Evolutionary conservation across 768 basidiomycete species (phyloP), one percentile per base, ranked within the genome.

Genomic region (Auricularia auricula-judae): DNA sequence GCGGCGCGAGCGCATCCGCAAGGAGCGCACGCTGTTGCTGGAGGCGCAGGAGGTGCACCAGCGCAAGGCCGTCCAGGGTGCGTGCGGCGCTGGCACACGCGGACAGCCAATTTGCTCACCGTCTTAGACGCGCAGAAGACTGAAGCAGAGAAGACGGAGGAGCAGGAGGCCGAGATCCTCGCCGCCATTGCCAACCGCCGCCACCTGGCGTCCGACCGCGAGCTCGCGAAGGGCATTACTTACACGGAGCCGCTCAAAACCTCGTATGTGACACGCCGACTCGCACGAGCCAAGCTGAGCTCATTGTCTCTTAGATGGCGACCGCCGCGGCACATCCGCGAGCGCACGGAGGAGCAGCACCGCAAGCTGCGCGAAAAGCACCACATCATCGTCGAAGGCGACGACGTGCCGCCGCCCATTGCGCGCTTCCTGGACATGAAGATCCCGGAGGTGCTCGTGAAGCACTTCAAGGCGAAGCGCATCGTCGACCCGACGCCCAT

Each of bases 361-460:
- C 80, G 84, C 64, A 82, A 80, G 67, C 78, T 96, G 54, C 84
- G 96, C 36, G 92, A 95, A 66, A 92, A 94, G 75, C 86, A 88
- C 71, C 95, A 98, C 74, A 97, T 99, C 72, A 79, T 97, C 18
- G 87, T 91, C n/a, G 93, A 97, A 67, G 95, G 96, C 12, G 89
- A 97, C 65, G 85, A 93, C 70, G 80, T 98, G 36, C 96, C 97
- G 1, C 93, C 93, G 8, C 93, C 97, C 0, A 96, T 98, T 62
- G 87, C 90, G 66, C 84, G 87, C 67, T 98, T 98, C 76, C 81
- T 80, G 36, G 96, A 98, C 72, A 99, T 99, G 97, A 98, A 98
- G 80, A 87, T 99, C n/a, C 97, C 96, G 5, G 82, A 83, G 47
- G 81, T 87, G 2, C 85, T 98, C 54, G 77, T 98, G 8, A 84